Base-by-base conservation (phyloP, 495 filamentous ascomycete genomes). In the Tetracladium setigerum region DNA sequence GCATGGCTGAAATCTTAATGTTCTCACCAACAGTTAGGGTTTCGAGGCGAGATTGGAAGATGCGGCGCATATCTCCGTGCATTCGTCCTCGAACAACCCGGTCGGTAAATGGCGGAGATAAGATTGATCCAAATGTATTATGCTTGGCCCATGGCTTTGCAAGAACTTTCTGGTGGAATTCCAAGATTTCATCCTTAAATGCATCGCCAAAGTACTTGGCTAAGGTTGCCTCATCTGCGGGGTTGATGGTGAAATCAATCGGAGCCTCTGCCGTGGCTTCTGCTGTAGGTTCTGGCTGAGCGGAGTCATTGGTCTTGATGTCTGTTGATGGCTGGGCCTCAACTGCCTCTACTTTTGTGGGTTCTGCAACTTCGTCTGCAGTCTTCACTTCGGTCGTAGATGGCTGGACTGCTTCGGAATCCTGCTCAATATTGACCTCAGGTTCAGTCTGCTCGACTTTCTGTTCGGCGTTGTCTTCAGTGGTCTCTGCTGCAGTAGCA, bases 21-120 rank as follows among this genome's bases (percentile, higher is more conserved):
- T 66, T 60, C 16, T 82, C 71, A 14, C 59, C 54, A 40, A 79
- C 71, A 4, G 82, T 82, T 34, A 57, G 63, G 0, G 83, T 84
- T 47, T 87, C 82, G 10, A 90, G 64, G 36, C 76, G 71, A n/a
- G 73, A 77, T 30, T 65, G 64, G 62, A 89, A 89, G 16, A 88
- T 77, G 5, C 75, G 74, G 17, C 86, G 81, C n/a, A 89, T 31
- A 34, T 54, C 46, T 52, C 74, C 67, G 62, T 90, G 86, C 17
- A 87, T 73, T 35, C 73, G 62, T 44, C 80, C 78, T 14, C 86
- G 83, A 31, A 70, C 52, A 30, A 75, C 68, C 36, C 83, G 79
- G 47, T 84, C 76, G 12, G 65, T 52, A 15, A 87, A 73, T 5
- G 46, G 49, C 15, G 39, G 8, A n/a, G 37, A 52, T 22, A 45